Base-by-base conservation (phyloP, 1,139 yeast species). In the Wickerhamomyces sp. region DNA sequence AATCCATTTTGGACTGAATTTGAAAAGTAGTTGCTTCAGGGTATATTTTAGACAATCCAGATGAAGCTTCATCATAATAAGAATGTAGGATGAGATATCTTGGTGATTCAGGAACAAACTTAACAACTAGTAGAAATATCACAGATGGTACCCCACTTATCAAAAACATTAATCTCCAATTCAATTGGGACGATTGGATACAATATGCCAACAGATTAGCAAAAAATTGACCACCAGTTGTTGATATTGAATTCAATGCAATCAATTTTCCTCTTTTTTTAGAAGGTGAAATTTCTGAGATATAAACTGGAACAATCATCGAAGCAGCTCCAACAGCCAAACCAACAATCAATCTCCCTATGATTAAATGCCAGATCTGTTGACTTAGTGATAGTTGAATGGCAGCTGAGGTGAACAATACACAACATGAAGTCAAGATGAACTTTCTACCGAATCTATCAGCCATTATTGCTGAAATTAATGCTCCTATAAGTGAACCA, bases 101-200 rank as follows among this genome's bases (percentile, higher is more conserved):
- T 2, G 86, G 86, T 4, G 82, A 74, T 55, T 81, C 86, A 1
- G 86, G 85, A 27, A 79, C 68, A 47, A 73, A 67, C 39, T 65
- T 67, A 27, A 72, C 59, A 11, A 62, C 45, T 5, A 63, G 37
- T 7, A 72, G 51, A 42, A 72, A 69, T 10, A 68, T 6, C 2
- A 65, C 27, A 3, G 77, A 72, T 1, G 77, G 77, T 1, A 71
- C 29, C 0, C 67, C 67, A 11, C 75, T 66, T 7, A 71, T 23
- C 4, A 66, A 64, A 40, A 73, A 65, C 55, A 73, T 63, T 33
- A 60, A 55, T 46, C 78, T 61, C 78, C 78, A 73, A 13, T 73
- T 68, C 35, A 61, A 49, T 27, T 43, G 33, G 11, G 37, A 36
- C 4, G 47, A 46, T 2, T 54, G 39, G 11, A 71, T 46, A 1